Base-by-base conservation (phyloP, 345 rosid genomes). In the Citropsis articulata region DNA sequence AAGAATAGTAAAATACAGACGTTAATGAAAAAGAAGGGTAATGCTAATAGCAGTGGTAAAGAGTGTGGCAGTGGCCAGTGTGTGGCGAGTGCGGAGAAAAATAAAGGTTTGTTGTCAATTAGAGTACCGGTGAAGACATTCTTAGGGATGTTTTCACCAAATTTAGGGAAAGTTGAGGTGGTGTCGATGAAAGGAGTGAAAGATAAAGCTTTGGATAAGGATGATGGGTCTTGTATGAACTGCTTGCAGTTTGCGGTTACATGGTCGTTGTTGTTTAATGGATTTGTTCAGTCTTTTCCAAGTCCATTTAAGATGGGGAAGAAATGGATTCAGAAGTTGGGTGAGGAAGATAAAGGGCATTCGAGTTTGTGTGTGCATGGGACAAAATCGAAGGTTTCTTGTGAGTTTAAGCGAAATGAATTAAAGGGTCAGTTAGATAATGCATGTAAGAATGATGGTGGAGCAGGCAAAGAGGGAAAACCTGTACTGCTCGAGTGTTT, bases 181-280 rank as follows among this genome's bases (percentile, higher is more conserved):
- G 83, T 76, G n/a, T 27, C 67, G 4, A 78, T 79, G 84, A 77
- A 79, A 74, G 81, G 80, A 72, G 60, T 73, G 78, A 84, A 85
- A 80, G 87, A 77, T 25, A 80, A 81, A 81, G 83, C 71, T 72
- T 42, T 48, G 69, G 85, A 84, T 63, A 85, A 81, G 75, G 89
- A 84, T 2, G 91, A 86, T 30, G 91, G 77, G 71, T 87, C 97
- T 81, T 90, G 98, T 76, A 55, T 80, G 0, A 90, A 89, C 69
- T 94, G 98, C 82, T 87, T 90, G 81, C 91, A 89, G 80, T 93
- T 93, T 88, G 91, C 95, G 0, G 86, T 89, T 78, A 86, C 92
- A 72, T 92, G 91, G 91, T 88, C 98, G 9, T 75, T 92, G 87
- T 81, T 92, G 89, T 88, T 91, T 31, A 89, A 87, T 83, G 90